Base-by-base conservation (phyloP, 495 filamentous ascomycete genomes). In the Aspergillus sparsus region DNA sequence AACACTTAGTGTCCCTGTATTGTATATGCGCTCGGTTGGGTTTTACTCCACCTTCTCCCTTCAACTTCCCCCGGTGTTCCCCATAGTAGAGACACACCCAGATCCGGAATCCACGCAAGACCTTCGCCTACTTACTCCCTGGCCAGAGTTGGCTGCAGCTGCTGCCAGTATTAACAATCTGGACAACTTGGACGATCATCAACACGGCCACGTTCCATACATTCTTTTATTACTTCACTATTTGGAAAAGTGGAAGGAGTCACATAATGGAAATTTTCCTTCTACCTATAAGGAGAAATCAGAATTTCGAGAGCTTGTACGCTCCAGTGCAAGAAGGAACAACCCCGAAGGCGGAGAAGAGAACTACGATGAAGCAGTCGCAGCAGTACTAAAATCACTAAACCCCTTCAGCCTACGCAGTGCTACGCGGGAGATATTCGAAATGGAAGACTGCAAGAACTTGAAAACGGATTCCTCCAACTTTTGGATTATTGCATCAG, bases 51-150 rank as follows among this genome's bases (percentile, higher is more conserved):
- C 87, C 37, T 93, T 97, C 71, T 87, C 86, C 4, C 78, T 94
- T 58, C 82, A 83, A 64, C 82, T 96, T 15, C 88, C 90, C 5
- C 77, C 83, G 16, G 83, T 83, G 8, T 97, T 95, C 63, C 91
- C 92, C n/a, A 91, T 98, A 64, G 90, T 98, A 66, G 93, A 99
- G 70, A 97, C 93, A 31, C 94, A 99, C 65, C 94, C 95, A 1
- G 93, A 97, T 59, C 87, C 90, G 31, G 88, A 90, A 44, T 84
- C 89, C 44, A 92, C 88, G 6, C 88, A 87, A 53, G 95, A 99
- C 61, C 82, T 99, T 54, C 87, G 95, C 41, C 80, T 98, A 32
- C 74, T 96, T 1, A 87, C 82, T 31, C 92, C 94, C 36, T 99
- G 95, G 94, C 83, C 88, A 13, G 93, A 95, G 69, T 83, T 99